These are phyloP conservation scores for Artemisia annua DNA, from an alignment of 129 eudicot genomes.

Conservation along the genomic window DNA sequence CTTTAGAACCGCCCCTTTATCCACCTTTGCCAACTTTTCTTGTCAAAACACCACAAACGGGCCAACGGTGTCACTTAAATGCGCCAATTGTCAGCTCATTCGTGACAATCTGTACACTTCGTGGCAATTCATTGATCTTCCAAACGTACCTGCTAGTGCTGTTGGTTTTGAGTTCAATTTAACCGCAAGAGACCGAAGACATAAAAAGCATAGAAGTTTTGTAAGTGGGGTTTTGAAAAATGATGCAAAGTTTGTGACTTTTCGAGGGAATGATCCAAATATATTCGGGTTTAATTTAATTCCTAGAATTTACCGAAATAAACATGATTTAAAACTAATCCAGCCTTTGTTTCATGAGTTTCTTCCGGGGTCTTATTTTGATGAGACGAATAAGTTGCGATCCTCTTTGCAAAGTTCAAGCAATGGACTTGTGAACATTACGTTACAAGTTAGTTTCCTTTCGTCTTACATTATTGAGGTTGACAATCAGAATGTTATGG, in stretches of 20 bases:
- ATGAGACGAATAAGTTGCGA: slow-evolving; percentile 58
- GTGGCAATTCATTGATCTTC: slow-evolving; percentile 91
- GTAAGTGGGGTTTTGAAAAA: slow-evolving; percentile 79
- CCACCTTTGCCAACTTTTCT: slow-evolving; percentile 67
- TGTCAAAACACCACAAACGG: slow-evolving; percentile 77
- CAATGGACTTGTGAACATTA: slow-evolving; percentile 73
- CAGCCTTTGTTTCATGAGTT: slow-evolving; percentile 92
- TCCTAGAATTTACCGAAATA: slow-evolving; percentile 68
- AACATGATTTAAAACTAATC: slow-evolving; percentile 70
- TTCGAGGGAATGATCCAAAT: slow-evolving; percentile 70
- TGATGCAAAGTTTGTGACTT: slow-evolving; percentile 56
- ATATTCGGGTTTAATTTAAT: slow-evolving; percentile 75
- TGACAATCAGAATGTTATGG: slow-evolving; percentile 55
- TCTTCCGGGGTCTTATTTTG: slow-evolving; percentile 70
- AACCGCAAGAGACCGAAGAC: slow-evolving; percentile 58
- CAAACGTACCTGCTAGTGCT: slow-evolving; percentile 74
- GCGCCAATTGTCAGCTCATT: slow-evolving; percentile 60
- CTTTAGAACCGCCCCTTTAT: slow-evolving; percentile 44
- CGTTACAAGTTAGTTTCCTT: slow-evolving; percentile 67
- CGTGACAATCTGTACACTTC: slow-evolving; percentile 60
- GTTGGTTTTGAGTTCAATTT: slow-evolving; percentile 85
- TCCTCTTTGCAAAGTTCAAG: slow-evolving; percentile 58
- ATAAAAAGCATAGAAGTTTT: slow-evolving; percentile 57
- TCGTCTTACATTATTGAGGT: slow-evolving; percentile 79
- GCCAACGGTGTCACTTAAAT: slow-evolving; percentile 61